These are phyloP conservation scores for Trichothecium roseum DNA, from an alignment of 2,329 filamentous ascomycete species.

Conservation along the genomic window DNA sequence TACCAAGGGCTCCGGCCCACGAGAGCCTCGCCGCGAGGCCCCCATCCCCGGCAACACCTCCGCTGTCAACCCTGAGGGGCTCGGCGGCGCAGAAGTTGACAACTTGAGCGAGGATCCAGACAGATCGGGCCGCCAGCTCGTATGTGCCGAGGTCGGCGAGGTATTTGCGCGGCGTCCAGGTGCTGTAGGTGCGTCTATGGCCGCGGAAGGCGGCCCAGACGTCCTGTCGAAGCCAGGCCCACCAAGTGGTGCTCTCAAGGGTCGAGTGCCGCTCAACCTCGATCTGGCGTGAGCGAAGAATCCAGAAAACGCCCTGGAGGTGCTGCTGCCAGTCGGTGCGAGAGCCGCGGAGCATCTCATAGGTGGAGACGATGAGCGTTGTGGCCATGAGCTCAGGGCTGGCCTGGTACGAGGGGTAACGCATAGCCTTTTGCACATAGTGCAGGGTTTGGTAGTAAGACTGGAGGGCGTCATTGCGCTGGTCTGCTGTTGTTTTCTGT, in stretches of 20 bases:
- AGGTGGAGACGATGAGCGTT: conserved; percentile 49
- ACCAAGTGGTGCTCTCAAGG: conserved; percentile 50
- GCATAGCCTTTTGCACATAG: conserved; percentile 49
- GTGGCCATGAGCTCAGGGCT: conserved; percentile 49
- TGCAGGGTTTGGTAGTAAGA: conserved; percentile 55
- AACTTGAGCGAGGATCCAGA: conserved; percentile 45
- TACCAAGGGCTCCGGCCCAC: conserved; percentile 31
- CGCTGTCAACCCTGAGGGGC: conserved; percentile 15
- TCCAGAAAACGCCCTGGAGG: conserved; percentile 56
- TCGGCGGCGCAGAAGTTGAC: conserved; percentile 45
- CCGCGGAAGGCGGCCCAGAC: conserved; percentile 55
- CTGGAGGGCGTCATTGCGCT: conserved; percentile 30
- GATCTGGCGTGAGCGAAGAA: conserved; percentile 50
- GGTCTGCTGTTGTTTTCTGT: no score
- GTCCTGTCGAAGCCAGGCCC: conserved; percentile 57
- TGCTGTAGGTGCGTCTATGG: conserved; percentile 42
- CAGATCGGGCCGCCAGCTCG: conserved; percentile 41
- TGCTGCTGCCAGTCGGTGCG: conserved; percentile 49
- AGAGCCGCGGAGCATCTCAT: conserved; percentile 55
- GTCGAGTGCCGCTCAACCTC: conserved; percentile 44
- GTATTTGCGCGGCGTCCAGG: conserved; percentile 43
- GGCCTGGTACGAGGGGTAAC: conserved; percentile 45
- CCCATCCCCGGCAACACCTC: no score
- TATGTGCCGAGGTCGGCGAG: conserved; percentile 36
- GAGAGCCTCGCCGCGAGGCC: conserved; percentile 31